Base-by-base conservation (phyloP, 306 rosid genomes). In the Lablab purpureus region DNA sequence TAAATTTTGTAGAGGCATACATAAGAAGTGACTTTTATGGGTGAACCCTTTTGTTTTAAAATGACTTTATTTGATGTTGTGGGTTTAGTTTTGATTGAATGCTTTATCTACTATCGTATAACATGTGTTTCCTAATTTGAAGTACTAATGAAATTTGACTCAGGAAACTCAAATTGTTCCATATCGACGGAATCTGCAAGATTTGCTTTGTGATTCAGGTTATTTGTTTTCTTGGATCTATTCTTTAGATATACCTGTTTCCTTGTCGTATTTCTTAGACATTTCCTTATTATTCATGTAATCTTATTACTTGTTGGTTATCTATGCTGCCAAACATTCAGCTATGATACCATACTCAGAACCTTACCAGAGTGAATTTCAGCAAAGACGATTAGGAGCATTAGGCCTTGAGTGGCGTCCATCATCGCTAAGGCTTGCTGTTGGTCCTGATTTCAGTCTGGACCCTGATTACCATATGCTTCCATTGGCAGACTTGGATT, bases 181-280 rank as follows among this genome's bases (percentile, higher is more conserved):
- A 15, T 93, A 93, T 85, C 88, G 97, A 51, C 86, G 98, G 84
- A 96, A 93, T 81, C 54, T 96, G 90, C 98, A 91, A 84, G 99
- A 96, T 89, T 88, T 91, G 80, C 96, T 96, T 65, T 93, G 97
- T 27, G 99, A 93, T 86, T 90, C 99, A 89, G 99, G 99, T 96
- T 78, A 55, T 46, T 80, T 23, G 49, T 60, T 59, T 77, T 79
- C 84, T 79, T 69, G 37, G 68, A 52, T 72, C 76, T 70, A 21
- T 67, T 73, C 71, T 72, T 64, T 41, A 51, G 51, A 21, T 52
- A 46, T 80, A 34, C 79, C 6, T 47, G 55, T 81, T 45, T 47
- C 27, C 30, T 64, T 63, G 56, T 55, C 0, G 2, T 66, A 13
- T 73, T 65, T 73, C 67, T 40, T n/a, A 10, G 51, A 15, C 10